These are phyloP conservation scores for Scenedesmus sp. DNA, from an alignment of 163 green algal genomes.

Conservation along the genomic window DNA sequence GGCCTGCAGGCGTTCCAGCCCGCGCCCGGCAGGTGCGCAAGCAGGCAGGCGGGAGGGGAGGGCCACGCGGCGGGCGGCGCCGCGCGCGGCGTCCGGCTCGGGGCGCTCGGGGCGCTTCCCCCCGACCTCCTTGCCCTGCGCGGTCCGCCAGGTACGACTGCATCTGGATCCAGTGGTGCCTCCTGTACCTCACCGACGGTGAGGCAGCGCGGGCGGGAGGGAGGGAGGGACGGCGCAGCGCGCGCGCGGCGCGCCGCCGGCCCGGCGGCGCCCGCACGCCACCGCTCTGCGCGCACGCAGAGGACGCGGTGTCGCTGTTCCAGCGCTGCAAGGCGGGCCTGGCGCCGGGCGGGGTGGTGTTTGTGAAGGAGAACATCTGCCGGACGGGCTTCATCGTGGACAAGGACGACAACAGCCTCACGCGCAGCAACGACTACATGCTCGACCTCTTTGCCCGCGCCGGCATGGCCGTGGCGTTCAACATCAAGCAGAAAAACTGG, in stretches of 20 bases:
- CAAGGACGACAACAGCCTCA: slow-evolving; percentile 90
- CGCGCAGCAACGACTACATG: slow-evolving; percentile 86
- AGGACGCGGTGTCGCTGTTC: slow-evolving; percentile 78
- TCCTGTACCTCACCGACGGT: slow-evolving; percentile 93
- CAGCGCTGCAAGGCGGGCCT: slow-evolving; percentile 70
- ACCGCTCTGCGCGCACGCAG: slow-evolving; percentile 49
- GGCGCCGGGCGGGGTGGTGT: slow-evolving; percentile 83
- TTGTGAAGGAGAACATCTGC: slow-evolving; percentile 97
- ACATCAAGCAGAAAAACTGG: slow-evolving; percentile 64
- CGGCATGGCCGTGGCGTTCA: slow-evolving; percentile 19
- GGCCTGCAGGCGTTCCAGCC: slow-evolving; percentile 83
- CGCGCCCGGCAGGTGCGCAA: slow-evolving; percentile 56
- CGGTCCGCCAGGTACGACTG: slow-evolving; percentile 80
- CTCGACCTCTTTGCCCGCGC: slow-evolving; percentile 74
- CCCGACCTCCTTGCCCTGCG: too few relatives aligned
- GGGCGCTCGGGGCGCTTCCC: too few relatives aligned
- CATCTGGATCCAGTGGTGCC: slow-evolving; percentile 95
- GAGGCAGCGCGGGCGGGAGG: not conserved
- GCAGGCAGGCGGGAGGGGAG: too few relatives aligned
- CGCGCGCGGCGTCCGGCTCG: too few relatives aligned
- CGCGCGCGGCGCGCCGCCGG: not conserved
- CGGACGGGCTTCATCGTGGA: slow-evolving; percentile 92
- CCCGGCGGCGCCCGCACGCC: not conserved
- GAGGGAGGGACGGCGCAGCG: too few relatives aligned
- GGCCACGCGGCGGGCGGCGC: too few relatives aligned